These are phyloP conservation scores for Ceratocystis huliohia DNA, from an alignment of 2,329 filamentous ascomycete genomes.

Conservation along the genomic window DNA sequence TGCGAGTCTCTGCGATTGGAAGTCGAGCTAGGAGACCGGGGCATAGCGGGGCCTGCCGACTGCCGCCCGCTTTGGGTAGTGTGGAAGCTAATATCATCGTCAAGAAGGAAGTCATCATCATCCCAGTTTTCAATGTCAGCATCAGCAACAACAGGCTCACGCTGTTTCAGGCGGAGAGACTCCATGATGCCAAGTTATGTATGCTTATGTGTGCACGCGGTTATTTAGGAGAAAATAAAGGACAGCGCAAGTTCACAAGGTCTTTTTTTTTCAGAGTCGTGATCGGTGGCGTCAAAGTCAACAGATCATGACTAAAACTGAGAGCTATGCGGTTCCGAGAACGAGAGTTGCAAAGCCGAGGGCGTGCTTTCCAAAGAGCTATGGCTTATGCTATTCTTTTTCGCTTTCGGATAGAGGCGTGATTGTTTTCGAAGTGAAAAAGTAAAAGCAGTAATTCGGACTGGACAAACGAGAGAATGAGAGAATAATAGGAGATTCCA, in stretches of 20 bases:
- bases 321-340: neutral
- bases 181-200: conserved; percentile 34
- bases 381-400: neutral
- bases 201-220: neutral
- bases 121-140: conserved; percentile 61
- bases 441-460: neutral
- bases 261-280: neutral
- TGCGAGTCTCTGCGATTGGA: conserved; percentile 57
- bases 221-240: neutral
- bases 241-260: neutral
- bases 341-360: neutral
- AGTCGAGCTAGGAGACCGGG: conserved; percentile 26
- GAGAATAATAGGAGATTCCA: neutral
- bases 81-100: conserved; percentile 46
- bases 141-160: conserved; percentile 44
- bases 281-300: neutral
- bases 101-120: conserved; percentile 61
- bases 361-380: neutral
- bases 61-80: conserved; percentile 29
- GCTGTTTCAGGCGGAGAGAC: conserved; percentile 40
- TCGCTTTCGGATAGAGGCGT: neutral
- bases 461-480: conserved; percentile 1
- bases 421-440: neutral
- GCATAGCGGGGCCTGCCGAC: conserved; percentile 35
- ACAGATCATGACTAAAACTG: neutral